Percentiles rank a stretch among this genome's conserved stretches.
phyloP scores from a whole-genome alignment of 306 rosid species.

The Vigna hirtella region DNA sequence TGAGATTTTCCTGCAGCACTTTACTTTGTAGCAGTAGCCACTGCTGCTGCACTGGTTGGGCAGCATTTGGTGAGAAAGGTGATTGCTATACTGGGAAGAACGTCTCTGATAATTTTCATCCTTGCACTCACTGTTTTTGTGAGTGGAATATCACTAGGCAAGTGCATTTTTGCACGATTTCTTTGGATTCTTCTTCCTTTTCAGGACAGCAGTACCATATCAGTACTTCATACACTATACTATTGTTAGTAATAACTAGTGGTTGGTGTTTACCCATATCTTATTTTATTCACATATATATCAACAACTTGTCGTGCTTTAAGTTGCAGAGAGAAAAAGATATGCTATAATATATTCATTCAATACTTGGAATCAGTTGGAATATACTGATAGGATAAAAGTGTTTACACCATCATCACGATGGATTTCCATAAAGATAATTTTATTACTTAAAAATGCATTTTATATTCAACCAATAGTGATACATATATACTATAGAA shows the following conservation, averaged over 20 bases:
- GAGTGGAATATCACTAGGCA: slow-evolving; percentile 63
- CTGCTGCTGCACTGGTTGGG: slow-evolving; percentile 68
- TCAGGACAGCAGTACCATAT: not conserved
- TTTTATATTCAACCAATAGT: not conserved
- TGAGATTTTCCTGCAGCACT: slow-evolving; percentile 60
- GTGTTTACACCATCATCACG: not conserved
- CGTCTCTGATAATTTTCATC: slow-evolving; percentile 73
- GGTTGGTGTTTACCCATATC: not conserved
- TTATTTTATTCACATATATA: slow-evolving; percentile 2
- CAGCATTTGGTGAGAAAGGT: slow-evolving; percentile 73
- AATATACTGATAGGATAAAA: not conserved
- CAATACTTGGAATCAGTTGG: not conserved
- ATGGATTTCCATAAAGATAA: not conserved
- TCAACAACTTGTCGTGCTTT: not conserved
- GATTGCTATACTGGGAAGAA: slow-evolving; percentile 64
- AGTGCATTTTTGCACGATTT: not conserved
- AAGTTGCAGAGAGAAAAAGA: not conserved
- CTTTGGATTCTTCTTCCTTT: slow-evolving; percentile 4
- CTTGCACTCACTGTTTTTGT: slow-evolving; percentile 66
- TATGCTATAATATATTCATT: not conserved
- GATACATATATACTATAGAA: too few species aligned
- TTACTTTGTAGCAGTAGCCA: slow-evolving; percentile 68
- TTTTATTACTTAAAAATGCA: not conserved
- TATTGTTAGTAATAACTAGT: not conserved
- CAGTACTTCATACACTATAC: not conserved